Evolutionary conservation across 768 basidiomycete genomes (phyloP).

Genomic region (Calocybe indica): DNA sequence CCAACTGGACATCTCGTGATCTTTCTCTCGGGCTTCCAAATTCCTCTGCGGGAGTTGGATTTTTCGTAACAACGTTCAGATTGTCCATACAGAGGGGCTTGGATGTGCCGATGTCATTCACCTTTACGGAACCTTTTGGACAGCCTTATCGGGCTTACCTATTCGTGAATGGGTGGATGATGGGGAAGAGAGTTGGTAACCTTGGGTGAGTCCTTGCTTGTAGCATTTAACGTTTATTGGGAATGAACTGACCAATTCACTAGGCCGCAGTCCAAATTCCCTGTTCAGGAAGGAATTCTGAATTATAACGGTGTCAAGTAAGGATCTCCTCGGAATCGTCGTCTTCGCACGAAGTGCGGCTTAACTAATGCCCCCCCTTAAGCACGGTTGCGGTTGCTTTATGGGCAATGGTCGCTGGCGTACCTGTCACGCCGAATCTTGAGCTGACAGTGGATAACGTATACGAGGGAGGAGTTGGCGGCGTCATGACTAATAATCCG

Average conservation of each 20-base stretch:
- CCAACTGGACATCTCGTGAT: constrained; percentile 52
- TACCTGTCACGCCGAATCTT: constrained; percentile 43
- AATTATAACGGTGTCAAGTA: constrained; percentile 70
- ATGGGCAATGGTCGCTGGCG: constrained; percentile 56
- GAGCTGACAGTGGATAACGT: constrained; percentile 48
- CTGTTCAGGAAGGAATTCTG: constrained; percentile 77
- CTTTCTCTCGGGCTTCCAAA: constrained; percentile 54
- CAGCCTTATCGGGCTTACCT: constrained; percentile 69
- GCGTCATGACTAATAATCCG: constrained; percentile 53
- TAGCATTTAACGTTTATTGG: background rate
- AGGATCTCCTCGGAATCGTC: constrained; percentile 13
- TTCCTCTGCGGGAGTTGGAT: constrained; percentile 64
- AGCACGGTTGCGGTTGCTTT: constrained; percentile 60
- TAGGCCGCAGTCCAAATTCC: constrained; percentile 77
- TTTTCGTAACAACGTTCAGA: constrained; percentile 73
- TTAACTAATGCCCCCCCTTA: background rate
- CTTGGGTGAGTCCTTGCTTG: constrained; percentile 43
- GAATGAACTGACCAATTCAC: background rate
- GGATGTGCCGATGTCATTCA: constrained; percentile 71
- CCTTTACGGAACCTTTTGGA: constrained; percentile 50
- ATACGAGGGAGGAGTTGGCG: constrained; percentile 63
- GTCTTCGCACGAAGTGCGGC: background rate
- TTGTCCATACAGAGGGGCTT: constrained; percentile 50
- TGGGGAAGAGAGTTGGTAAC: constrained; percentile 74
- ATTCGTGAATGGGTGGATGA: constrained; percentile 88